Evolutionary conservation across 192 early-diverging fungal genomes (phyloP), one percentile per base, ranked within the genome.

Genomic region (Helicostylum pulchrum): DNA sequence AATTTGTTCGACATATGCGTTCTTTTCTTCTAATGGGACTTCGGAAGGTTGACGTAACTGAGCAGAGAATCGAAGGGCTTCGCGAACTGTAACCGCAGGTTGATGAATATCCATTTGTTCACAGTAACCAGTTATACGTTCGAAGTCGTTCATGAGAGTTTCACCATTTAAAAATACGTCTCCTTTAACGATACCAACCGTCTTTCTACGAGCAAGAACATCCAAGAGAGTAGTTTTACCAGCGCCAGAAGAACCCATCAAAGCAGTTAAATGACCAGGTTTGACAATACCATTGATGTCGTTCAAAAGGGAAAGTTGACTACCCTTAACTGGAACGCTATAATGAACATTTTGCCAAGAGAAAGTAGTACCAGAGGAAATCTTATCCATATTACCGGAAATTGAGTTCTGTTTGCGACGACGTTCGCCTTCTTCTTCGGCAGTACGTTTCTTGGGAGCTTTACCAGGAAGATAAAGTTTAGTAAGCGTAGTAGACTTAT

Each of bases 221-320:
- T 91, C 88, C 72, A 89, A 66, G 4, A 91, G 74, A 9, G 90
- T 91, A 0, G 90, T 92, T 72, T 92, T 92, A 58, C 90, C 96
- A 15, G 94, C 91, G n/a, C 95, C 95, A 39, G 87, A 90, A 2
- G 93, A 90, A 7, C 95, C 96, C 86, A 97, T 96, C 20, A 99
- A 85, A 9, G 92, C 93, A 50, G 92, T 87, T 49, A 94, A 77
- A 53, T 90, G 83, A 50, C 90, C 92, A n/a, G 91, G 81, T 32
- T 77, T 72, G 31, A 91, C 86, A 51, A 82, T 75, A 39, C 94
- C 95, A 3, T 79, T 73, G 81, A 91, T 83, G 47, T 77, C 65
- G 63, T 83, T 73, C 31, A 94, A 71, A 5, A 94, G 72, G 61
- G 89, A 85, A 53, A 81, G 78, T 47, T 85, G 64, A 19, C 82